These are phyloP conservation scores for Microdochium nivale DNA, from an alignment of 2,329 filamentous ascomycete species.

Conservation along the genomic window DNA sequence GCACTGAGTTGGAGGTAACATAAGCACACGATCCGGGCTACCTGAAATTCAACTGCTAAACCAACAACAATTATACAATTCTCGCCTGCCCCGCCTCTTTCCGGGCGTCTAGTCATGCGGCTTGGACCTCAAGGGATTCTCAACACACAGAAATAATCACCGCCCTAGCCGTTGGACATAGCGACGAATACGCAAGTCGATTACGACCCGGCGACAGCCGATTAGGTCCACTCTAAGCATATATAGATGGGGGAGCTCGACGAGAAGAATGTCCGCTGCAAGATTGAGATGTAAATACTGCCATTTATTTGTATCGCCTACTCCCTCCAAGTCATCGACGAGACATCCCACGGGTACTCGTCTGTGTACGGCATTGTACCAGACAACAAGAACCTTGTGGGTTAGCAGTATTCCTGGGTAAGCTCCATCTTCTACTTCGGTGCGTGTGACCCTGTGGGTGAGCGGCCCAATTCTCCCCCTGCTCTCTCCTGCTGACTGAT, in stretches of 20 bases:
- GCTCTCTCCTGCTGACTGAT: neutral
- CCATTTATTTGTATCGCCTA: constrained; percentile 17
- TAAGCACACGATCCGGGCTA: too few species aligned
- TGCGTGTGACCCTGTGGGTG: neutral
- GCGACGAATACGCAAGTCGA: constrained; percentile 1
- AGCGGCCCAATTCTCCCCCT: neutral
- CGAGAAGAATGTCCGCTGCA: constrained; percentile 10
- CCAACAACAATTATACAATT: too few species aligned
- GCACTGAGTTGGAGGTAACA: too few species aligned
- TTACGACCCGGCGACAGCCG: neutral
- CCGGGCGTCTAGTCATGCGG: too few species aligned
- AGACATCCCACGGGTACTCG: constrained; percentile 16
- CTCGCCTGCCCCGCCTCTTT: too few species aligned
- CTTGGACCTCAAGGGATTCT: too few species aligned
- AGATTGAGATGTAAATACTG: constrained; percentile 12
- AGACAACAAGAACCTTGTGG: constrained; percentile 11
- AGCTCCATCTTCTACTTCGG: constrained; percentile 16
- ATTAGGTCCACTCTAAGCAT: constrained; percentile 2
- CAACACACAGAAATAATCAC: too few species aligned
- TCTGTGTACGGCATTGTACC: constrained; percentile 14
- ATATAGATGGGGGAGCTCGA: constrained; percentile 11
- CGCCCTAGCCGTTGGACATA: neutral
- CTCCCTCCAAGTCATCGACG: constrained; percentile 17
- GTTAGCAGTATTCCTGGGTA: constrained; percentile 14
- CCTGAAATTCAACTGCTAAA: too few species aligned